Evolutionary conservation across 129 eudicot genomes (phyloP).

Genomic region (Flaveria sonorensis): DNA sequence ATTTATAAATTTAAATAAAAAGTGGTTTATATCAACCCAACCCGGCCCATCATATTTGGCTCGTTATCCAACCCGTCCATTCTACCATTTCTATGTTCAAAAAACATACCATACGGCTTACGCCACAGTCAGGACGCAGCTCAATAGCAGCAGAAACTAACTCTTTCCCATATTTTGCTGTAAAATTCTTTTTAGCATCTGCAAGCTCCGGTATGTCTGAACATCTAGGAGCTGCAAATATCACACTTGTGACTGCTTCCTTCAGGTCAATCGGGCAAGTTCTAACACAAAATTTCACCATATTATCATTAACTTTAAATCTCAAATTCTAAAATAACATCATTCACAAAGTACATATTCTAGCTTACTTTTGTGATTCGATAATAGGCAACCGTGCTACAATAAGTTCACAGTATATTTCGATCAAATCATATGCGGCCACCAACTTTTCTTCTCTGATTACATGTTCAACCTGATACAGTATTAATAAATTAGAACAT

Average conservation of each 20-base stretch:
- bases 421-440: constrained; percentile 86
- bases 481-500: not conserved
- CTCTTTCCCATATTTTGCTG: constrained; percentile 90
- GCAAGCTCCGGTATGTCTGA: constrained; percentile 77
- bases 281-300: constrained; percentile 37
- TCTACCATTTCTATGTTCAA: not conserved
- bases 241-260: constrained; percentile 85
- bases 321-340: not conserved
- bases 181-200: constrained; percentile 70
- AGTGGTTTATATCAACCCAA: not conserved
- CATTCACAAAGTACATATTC: constrained; percentile 7
- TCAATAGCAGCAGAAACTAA: constrained; percentile 72
- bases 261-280: constrained; percentile 89
- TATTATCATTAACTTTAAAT: not conserved
- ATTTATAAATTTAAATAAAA: not conserved
- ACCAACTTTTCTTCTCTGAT: constrained; percentile 94
- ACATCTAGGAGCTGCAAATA: constrained; percentile 94
- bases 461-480: constrained; percentile 89
- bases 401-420: constrained; percentile 88
- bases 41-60: not conserved
- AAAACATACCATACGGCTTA: constrained; percentile 69
- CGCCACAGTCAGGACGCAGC: constrained; percentile 85
- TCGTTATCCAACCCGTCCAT: not conserved
- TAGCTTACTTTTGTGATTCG: constrained; percentile 86
- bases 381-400: constrained; percentile 86